phyloP scores from a whole-genome alignment of 306 rosid genomes.

The Vigna mungo region DNA sequence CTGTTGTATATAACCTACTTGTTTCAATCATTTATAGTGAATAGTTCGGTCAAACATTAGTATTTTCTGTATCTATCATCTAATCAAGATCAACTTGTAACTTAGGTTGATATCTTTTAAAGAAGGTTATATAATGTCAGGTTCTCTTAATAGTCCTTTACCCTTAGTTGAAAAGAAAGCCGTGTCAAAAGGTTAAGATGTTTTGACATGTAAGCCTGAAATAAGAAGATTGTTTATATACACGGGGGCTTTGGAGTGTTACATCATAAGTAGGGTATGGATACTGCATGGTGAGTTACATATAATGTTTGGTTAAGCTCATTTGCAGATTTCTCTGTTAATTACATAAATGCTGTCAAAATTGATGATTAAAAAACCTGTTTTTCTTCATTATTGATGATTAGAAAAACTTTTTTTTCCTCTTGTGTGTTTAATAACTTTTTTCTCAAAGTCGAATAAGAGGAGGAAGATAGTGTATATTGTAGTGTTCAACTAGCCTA shows the following conservation, averaged over 20 bases:
- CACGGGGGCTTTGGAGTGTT: neutral
- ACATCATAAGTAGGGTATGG: neutral
- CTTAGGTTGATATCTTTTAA: conserved; percentile 7
- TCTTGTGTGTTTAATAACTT: neutral
- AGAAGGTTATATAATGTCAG: neutral
- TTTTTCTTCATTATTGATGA: neutral
- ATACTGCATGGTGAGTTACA: conserved; percentile 11
- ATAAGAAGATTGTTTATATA: conserved; percentile 14
- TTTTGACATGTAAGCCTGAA: conserved; percentile 23
- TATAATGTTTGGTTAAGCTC: conserved; percentile 1
- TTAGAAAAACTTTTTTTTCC: neutral
- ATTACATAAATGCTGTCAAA: neutral
- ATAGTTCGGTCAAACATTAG: conserved; percentile 16
- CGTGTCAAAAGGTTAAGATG: conserved; percentile 26
- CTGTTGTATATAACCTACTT: conserved; percentile 15
- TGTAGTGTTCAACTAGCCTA: conserved; percentile 13
- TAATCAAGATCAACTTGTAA: conserved; percentile 12
- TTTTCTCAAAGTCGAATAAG: neutral
- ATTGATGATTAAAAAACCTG: too few species aligned
- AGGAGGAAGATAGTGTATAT: conserved; percentile 27
- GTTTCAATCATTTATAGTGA: neutral
- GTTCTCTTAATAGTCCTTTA: conserved; percentile 1
- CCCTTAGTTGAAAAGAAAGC: neutral
- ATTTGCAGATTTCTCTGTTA: conserved; percentile 8
- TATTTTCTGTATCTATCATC: conserved; percentile 16